Evolutionary conservation across 2,329 filamentous ascomycete species (phyloP).

Genomic region (Pseudocercospora crystallina): DNA sequence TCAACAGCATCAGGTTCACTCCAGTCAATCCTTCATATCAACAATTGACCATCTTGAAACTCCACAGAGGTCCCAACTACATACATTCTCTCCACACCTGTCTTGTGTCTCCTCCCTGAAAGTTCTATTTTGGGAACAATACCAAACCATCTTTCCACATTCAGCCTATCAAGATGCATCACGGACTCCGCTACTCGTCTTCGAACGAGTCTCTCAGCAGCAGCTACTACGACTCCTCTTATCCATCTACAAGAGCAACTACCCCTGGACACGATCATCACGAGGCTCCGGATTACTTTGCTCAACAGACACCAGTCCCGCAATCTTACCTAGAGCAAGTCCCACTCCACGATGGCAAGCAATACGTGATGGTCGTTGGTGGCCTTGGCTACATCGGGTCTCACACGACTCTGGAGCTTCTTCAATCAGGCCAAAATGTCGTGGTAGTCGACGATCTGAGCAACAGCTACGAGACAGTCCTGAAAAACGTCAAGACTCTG

Average conservation of each 20-base stretch:
- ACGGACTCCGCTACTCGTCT: no score
- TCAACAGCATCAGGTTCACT: no score
- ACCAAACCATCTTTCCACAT: no score
- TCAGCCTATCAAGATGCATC: no score
- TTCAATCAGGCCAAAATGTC: slow-evolving; percentile 56
- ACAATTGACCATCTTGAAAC: no score
- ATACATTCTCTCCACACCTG: no score
- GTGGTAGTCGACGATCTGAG: slow-evolving; percentile 48
- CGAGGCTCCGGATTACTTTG: slow-evolving; percentile 8
- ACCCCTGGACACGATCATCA: slow-evolving; percentile 3
- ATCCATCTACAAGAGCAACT: slow-evolving; percentile 1
- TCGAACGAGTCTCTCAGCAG: neutral
- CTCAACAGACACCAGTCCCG: neutral
- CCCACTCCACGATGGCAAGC: slow-evolving; percentile 3
- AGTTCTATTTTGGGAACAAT: no score
- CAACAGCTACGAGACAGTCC: slow-evolving; percentile 44
- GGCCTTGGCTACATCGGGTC: slow-evolving; percentile 44
- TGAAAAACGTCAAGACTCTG: slow-evolving; percentile 39
- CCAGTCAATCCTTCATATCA: no score
- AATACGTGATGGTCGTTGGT: slow-evolving; percentile 52
- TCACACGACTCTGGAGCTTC: slow-evolving; percentile 55
- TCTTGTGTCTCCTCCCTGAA: no score
- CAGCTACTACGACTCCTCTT: neutral
- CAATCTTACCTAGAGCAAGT: neutral
- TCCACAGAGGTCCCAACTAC: no score